phyloP scores from a whole-genome alignment of 1,139 yeast species.

The Nakaseomyces sp. region DNA sequence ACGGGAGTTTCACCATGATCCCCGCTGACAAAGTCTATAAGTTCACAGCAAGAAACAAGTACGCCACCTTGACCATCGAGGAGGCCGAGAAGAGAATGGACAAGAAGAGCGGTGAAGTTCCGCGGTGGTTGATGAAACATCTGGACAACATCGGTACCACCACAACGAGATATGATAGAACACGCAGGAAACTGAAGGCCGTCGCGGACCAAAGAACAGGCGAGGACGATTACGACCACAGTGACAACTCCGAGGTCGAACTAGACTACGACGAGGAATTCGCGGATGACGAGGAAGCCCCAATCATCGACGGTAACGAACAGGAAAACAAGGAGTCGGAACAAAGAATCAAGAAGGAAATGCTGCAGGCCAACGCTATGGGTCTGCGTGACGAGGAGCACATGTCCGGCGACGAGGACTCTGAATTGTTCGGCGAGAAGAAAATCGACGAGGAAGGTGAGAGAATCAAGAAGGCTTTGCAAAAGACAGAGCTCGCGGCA shows the following conservation, averaged over 20 bases:
- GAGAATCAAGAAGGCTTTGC: constrained; percentile 71
- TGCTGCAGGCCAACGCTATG: constrained; percentile 74
- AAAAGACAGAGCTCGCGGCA: constrained; percentile 80
- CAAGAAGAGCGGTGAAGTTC: constrained; percentile 59
- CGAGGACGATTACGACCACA: constrained; percentile 39
- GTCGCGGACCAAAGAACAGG: constrained; percentile 37
- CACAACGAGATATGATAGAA: constrained; percentile 38
- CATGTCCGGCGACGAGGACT: constrained; percentile 43
- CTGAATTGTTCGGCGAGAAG: constrained; percentile 56
- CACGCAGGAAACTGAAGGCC: constrained; percentile 45
- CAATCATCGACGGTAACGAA: constrained; percentile 93
- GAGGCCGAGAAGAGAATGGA: constrained; percentile 97
- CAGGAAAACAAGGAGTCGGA: constrained; percentile 90
- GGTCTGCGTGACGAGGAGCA: constrained; percentile 53
- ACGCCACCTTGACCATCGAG: constrained; percentile 86
- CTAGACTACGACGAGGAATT: constrained; percentile 93
- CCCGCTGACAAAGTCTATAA: constrained; percentile 92
- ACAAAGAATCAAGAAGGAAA: constrained; percentile 78
- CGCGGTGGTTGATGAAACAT: constrained; percentile 95
- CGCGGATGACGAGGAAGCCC: constrained; percentile 98
- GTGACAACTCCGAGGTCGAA: constrained; percentile 80
- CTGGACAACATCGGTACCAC: constrained; percentile 55
- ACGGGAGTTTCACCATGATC: constrained; percentile 77
- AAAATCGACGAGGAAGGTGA: constrained; percentile 90
- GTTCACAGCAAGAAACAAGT: constrained; percentile 87